Percentiles rank a stretch among this genome's conserved stretches.
phyloP scores from a whole-genome alignment of 1,284 basidiomycete species.

The Leccinum colubrinum region DNA sequence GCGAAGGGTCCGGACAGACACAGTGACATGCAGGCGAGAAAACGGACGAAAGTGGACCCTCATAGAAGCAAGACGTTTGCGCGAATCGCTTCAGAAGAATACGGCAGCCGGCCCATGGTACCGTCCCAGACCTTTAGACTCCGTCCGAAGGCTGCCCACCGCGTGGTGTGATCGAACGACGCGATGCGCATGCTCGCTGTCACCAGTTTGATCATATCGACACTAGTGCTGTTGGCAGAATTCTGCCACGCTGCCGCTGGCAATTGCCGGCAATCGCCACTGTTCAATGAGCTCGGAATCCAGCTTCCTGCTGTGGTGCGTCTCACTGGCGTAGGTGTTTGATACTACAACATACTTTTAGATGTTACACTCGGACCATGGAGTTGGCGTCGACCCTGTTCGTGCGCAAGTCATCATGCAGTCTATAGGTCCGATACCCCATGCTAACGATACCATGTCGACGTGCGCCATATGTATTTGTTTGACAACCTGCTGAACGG shows the following conservation, averaged over 20 bases:
- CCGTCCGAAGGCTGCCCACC: too few species aligned
- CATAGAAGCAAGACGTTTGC: conserved; percentile 4
- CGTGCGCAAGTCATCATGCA: neutral
- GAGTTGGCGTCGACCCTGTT: neutral
- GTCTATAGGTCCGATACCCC: neutral
- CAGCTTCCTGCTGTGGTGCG: neutral
- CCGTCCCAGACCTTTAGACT: too few species aligned
- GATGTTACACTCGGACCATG: neutral
- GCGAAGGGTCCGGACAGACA: neutral
- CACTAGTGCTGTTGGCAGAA: too few species aligned
- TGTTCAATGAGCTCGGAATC: too few species aligned
- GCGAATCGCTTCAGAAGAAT: conserved; percentile 8
- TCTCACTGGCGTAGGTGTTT: neutral
- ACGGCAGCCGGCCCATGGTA: neutral
- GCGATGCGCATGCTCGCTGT: too few species aligned
- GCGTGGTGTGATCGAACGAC: too few species aligned
- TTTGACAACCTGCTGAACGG: neutral
- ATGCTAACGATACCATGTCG: neutral
- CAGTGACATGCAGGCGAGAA: neutral
- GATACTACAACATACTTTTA: neutral
- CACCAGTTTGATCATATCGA: too few species aligned
- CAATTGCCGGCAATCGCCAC: too few species aligned
- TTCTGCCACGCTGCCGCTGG: too few species aligned
- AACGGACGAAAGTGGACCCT: neutral
- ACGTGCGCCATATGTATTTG: neutral